Percentiles rank a stretch among this genome's conserved stretches.
Conservation (phyloP, 805 yeast species). For the Yamadazyma takamatsuzukensis region DNA sequence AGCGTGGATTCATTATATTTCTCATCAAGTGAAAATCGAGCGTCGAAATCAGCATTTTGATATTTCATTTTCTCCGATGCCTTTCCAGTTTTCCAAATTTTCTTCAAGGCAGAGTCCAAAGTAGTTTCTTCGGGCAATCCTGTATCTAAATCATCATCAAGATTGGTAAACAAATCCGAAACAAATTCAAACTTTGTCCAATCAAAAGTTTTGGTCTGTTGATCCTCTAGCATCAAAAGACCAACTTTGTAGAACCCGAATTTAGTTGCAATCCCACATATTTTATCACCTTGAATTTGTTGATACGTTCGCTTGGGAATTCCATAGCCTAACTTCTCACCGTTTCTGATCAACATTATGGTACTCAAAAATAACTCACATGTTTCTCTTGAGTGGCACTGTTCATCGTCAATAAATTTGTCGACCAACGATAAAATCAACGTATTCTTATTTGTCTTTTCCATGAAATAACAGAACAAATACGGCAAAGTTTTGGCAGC, state of each 20-base stretch:
- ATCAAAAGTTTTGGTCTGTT: slow-evolving; percentile 13
- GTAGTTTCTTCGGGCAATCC: slow-evolving; percentile 64
- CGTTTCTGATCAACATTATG: slow-evolving; percentile 25
- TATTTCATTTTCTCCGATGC: slow-evolving; percentile 45
- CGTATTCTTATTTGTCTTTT: not conserved
- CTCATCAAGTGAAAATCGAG: slow-evolving; percentile 10
- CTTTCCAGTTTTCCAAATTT: slow-evolving; percentile 26
- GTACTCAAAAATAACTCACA: slow-evolving; percentile 19
- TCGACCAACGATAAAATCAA: slow-evolving; percentile 1
- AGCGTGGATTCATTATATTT: slow-evolving; percentile 2
- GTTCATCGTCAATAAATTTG: not conserved
- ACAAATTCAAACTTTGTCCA: slow-evolving; percentile 1
- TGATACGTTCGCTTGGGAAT: slow-evolving; percentile 26
- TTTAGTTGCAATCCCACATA: slow-evolving; percentile 29
- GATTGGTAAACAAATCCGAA: slow-evolving; percentile 29
- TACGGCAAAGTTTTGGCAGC: slow-evolving; percentile 6
- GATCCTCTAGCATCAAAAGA: slow-evolving; percentile 48
- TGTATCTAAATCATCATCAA: slow-evolving; percentile 58
- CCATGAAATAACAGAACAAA: slow-evolving; percentile 5
- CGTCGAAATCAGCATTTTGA: slow-evolving; percentile 56
- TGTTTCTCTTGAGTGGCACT: slow-evolving; percentile 8
- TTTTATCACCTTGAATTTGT: slow-evolving; percentile 21
- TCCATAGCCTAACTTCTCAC: slow-evolving; percentile 24
- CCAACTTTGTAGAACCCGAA: slow-evolving; percentile 39
- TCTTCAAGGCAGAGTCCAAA: slow-evolving; percentile 47